Evolutionary conservation across 257 asterid species (phyloP).

Genomic region (Capsicum chinense): DNA sequence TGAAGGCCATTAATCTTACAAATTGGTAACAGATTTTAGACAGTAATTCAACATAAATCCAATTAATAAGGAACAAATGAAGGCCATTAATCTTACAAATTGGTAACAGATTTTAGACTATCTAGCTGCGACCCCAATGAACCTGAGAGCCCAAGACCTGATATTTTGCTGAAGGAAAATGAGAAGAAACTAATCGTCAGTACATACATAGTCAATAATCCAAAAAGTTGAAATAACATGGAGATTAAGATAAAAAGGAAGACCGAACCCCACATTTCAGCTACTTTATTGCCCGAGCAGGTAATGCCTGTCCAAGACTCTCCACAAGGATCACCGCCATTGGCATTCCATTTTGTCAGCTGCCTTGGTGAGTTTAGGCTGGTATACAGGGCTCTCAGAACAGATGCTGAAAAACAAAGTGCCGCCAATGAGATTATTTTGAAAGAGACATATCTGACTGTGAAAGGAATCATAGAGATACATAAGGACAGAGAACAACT

Average conservation of each 20-base stretch:
- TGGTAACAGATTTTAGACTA: conserved; percentile 63
- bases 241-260: conserved; percentile 14
- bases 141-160: conserved; percentile 73
- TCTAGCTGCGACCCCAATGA: conserved; percentile 70
- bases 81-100: conserved; percentile 59
- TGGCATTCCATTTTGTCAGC: conserved; percentile 67
- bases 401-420: conserved; percentile 49
- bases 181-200: conserved; percentile 7
- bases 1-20: conserved; percentile 57
- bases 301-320: conserved; percentile 76
- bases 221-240: conserved; percentile 22
- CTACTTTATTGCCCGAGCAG: conserved; percentile 68
- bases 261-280: conserved; percentile 59
- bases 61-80: conserved; percentile 24
- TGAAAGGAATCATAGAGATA: not conserved
- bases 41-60: conserved; percentile 33
- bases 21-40: conserved; percentile 63
- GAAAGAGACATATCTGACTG: not conserved
- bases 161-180: conserved; percentile 56
- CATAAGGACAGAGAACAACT: not conserved
- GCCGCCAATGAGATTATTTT: not conserved
- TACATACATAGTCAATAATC: conserved; percentile 46
- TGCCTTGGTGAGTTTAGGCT: conserved; percentile 70
- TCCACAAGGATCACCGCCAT: conserved; percentile 84
- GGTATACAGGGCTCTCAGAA: conserved; percentile 57